Evolutionary conservation across 2,329 filamentous ascomycete species (phyloP).

Genomic region (Escovopsis weberi): DNA sequence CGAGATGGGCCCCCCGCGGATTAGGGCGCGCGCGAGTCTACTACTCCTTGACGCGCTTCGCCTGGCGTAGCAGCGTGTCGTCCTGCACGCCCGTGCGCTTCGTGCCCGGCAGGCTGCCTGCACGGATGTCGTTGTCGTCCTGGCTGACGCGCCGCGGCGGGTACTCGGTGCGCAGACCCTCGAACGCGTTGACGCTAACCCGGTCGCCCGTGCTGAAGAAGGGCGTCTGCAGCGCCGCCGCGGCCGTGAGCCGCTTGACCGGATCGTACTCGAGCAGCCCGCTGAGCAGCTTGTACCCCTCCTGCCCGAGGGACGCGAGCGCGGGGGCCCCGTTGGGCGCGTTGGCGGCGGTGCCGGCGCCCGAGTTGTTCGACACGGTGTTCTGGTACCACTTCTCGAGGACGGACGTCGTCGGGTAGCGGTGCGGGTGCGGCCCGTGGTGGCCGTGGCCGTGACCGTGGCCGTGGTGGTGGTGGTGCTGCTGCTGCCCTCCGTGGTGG

Average conservation of each 20-base stretch:
- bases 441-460: slow-evolving; percentile 27
- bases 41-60: slow-evolving; percentile 46
- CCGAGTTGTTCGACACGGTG: slow-evolving; percentile 45
- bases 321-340: slow-evolving; percentile 15
- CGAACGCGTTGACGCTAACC: slow-evolving; percentile 75
- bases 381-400: slow-evolving; percentile 72
- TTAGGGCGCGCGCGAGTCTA: not conserved
- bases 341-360: slow-evolving; percentile 8
- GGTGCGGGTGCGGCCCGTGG: slow-evolving; percentile 34
- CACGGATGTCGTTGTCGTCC: slow-evolving; percentile 93
- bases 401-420: slow-evolving; percentile 25
- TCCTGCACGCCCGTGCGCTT: slow-evolving; percentile 80
- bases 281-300: slow-evolving; percentile 71
- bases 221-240: slow-evolving; percentile 74
- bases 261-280: slow-evolving; percentile 88
- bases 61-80: slow-evolving; percentile 51
- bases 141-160: slow-evolving; percentile 80
- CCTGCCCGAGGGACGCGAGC: slow-evolving; percentile 49
- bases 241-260: slow-evolving; percentile 71
- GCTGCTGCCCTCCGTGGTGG: too few species aligned
- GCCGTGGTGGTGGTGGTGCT: too few species aligned
- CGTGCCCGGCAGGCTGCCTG: slow-evolving; percentile 74
- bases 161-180: slow-evolving; percentile 77
- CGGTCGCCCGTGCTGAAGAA: slow-evolving; percentile 70
- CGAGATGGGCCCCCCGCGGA: too few species aligned